Conservation (phyloP, 2,329 filamentous ascomycete species). For the Venturia effusa region DNA sequence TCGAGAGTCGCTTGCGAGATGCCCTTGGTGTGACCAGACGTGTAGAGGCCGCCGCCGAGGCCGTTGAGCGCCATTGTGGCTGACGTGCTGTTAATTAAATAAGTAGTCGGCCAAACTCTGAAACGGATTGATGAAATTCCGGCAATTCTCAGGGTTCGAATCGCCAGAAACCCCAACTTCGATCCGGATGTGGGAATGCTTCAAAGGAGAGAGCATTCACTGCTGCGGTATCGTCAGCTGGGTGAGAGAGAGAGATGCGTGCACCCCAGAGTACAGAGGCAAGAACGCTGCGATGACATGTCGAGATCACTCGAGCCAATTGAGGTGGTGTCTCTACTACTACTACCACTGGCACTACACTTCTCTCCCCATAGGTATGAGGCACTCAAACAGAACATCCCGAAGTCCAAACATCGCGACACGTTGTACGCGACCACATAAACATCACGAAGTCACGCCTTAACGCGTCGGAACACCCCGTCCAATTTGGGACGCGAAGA, state of each 20-base stretch:
- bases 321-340: too few relatives aligned
- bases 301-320: background rate
- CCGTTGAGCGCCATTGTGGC: background rate
- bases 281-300: background rate
- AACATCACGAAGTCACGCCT: conserved; percentile 2
- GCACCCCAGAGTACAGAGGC: background rate
- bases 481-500: background rate
- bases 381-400: too few relatives aligned
- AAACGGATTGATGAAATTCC: too few relatives aligned
- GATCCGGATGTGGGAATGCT: background rate
- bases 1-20: conserved; percentile 35
- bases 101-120: too few relatives aligned
- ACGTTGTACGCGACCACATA: background rate
- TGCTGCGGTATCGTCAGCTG: too few relatives aligned
- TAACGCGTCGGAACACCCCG: background rate
- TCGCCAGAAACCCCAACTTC: background rate
- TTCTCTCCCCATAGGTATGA: too few relatives aligned
- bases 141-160: too few relatives aligned
- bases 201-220: too few relatives aligned
- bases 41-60: background rate
- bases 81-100: too few relatives aligned
- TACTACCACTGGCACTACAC: too few relatives aligned
- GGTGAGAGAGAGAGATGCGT: background rate
- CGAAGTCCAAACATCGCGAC: background rate
- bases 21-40: background rate